Evolutionary conservation across 2,329 filamentous ascomycete genomes (phyloP).

Genomic region (Pyrenophora tritici-repentis): DNA sequence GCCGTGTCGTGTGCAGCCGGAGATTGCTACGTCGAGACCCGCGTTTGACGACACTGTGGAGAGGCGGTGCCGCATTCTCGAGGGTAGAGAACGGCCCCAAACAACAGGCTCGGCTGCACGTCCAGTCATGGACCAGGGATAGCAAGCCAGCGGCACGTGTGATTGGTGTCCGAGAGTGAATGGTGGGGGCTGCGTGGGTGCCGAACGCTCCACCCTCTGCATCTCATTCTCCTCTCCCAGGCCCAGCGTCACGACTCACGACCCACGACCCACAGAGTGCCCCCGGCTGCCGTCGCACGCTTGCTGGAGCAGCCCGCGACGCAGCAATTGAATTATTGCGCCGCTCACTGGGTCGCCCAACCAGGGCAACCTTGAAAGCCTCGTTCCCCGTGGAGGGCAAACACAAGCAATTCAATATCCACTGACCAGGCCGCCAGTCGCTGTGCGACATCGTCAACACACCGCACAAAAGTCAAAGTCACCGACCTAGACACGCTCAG

Average conservation of each 20-base stretch:
- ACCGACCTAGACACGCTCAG: neutral
- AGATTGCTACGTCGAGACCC: conserved; percentile 11
- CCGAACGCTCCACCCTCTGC: conserved; percentile 19
- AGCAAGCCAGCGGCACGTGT: conserved; percentile 9
- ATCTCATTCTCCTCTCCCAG: conserved; percentile 17
- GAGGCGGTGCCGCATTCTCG: conserved; percentile 6
- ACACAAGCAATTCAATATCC: conserved; percentile 14
- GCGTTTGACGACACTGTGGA: conserved; percentile 21
- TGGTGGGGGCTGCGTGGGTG: conserved; percentile 30
- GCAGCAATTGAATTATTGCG: conserved; percentile 28
- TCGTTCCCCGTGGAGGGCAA: conserved; percentile 23
- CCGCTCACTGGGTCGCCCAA: conserved; percentile 27
- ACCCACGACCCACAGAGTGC: conserved; percentile 28
- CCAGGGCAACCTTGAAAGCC: conserved; percentile 9
- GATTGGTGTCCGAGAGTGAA: conserved; percentile 16
- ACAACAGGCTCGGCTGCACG: conserved; percentile 16
- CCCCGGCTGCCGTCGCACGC: conserved; percentile 31
- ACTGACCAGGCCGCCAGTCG: conserved; percentile 5
- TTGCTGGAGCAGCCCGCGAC: conserved; percentile 20
- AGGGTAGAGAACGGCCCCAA: conserved; percentile 11
- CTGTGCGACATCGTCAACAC: conserved; percentile 6
- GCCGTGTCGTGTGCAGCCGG: conserved; percentile 16
- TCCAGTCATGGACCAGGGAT: conserved; percentile 20
- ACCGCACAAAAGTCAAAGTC: neutral
- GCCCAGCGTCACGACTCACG: conserved; percentile 22